phyloP scores from a whole-genome alignment of 225 moss, liverwort and hornwort genomes.

The Bryoerythrophyllum caledonicum region DNA sequence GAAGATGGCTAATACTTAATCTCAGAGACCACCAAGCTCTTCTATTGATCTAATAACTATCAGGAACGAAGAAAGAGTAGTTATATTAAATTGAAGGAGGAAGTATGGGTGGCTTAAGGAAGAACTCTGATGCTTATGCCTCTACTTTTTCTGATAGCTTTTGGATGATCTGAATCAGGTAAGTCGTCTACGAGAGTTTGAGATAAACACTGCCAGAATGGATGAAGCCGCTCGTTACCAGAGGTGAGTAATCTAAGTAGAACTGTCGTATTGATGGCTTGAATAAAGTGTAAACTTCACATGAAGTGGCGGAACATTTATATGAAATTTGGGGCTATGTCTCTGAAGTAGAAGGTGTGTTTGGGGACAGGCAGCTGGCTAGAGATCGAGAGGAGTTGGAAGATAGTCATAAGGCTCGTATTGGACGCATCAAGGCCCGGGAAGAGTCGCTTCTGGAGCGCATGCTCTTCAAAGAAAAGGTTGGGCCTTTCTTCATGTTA shows the following conservation, averaged over 20 bases:
- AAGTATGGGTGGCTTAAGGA: too few relatives aligned
- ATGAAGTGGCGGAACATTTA: background rate
- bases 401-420: conserved; percentile 62
- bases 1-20: too few relatives aligned
- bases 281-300: background rate
- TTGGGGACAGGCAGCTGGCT: conserved; percentile 57
- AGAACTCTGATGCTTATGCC: background rate
- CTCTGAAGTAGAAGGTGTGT: background rate
- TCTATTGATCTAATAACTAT: too few relatives aligned
- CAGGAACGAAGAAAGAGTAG: too few relatives aligned
- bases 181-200: conserved; percentile 60
- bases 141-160: conserved; percentile 15
- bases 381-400: conserved; percentile 77
- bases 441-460: conserved; percentile 72
- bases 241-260: conserved; percentile 39
- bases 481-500: conserved; percentile 19
- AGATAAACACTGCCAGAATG: conserved; percentile 62
- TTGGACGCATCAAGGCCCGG: conserved; percentile 67
- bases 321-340: background rate
- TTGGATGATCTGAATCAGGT: conserved; percentile 38
- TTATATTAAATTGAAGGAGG: too few relatives aligned
- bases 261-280: background rate
- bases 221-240: conserved; percentile 72
- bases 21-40: too few relatives aligned
- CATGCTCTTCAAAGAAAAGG: conserved; percentile 79